Evolutionary conservation across 768 basidiomycete genomes (phyloP).

Genomic region (Fomitopsis pulvina): DNA sequence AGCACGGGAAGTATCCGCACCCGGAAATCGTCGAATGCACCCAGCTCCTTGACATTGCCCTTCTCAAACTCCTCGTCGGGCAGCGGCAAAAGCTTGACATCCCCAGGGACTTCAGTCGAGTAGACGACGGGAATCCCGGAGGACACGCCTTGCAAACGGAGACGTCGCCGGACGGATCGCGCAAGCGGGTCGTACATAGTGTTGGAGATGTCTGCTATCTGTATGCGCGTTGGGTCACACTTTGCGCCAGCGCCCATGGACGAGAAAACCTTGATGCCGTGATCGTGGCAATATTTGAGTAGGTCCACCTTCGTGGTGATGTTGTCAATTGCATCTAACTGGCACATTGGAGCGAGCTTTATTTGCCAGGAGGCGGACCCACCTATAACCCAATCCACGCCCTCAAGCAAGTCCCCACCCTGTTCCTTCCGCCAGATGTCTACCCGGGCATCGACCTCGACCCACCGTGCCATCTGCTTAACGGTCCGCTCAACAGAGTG

Average conservation of each 20-base stretch:
- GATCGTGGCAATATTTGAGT: conserved; percentile 78
- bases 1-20: conserved; percentile 92
- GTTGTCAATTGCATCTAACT: conserved; percentile 90
- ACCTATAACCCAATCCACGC: conserved; percentile 94
- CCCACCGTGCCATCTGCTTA: conserved; percentile 75
- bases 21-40: conserved; percentile 87
- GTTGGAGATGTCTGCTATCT: conserved; percentile 89
- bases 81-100: conserved; percentile 84
- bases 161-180: conserved; percentile 75
- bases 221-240: conserved; percentile 88
- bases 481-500: conserved; percentile 62
- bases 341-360: neutral
- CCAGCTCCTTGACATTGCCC: conserved; percentile 83
- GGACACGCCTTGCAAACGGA: conserved; percentile 54
- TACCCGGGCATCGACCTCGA: conserved; percentile 75
- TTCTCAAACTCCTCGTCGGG: conserved; percentile 89
- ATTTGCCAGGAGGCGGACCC: neutral
- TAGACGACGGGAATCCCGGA: conserved; percentile 86
- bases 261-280: conserved; percentile 85
- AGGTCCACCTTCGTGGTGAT: conserved; percentile 95
- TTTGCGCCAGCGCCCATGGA: conserved; percentile 98
- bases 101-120: conserved; percentile 88
- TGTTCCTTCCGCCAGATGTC: conserved; percentile 86
- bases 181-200: conserved; percentile 96
- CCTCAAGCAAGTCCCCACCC: conserved; percentile 66